Evolutionary conservation across 176 grass and related monocot species (phyloP).

Genomic region (Elaeis guineensis): DNA sequence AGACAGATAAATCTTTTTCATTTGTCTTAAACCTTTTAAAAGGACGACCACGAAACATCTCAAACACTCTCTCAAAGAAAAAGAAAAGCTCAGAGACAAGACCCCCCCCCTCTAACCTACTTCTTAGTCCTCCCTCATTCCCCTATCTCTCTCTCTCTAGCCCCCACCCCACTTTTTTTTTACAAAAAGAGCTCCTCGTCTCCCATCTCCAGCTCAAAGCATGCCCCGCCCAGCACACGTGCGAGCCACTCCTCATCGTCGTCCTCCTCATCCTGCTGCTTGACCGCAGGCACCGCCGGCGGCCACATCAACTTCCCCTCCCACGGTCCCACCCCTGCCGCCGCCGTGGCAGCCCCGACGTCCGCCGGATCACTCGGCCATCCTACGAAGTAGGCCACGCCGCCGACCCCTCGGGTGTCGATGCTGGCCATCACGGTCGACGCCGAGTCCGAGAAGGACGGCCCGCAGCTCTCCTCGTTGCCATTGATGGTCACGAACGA

Average conservation of each 20-base stretch:
- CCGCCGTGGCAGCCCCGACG: no score
- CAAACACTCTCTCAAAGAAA: no score
- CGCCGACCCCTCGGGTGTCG: constrained; percentile 38
- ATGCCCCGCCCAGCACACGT: constrained; percentile 20
- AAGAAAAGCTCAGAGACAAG: no score
- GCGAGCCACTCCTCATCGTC: constrained; percentile 48
- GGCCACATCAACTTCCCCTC: constrained; percentile 29
- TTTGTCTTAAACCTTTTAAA: no score
- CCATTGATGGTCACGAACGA: constrained; percentile 64
- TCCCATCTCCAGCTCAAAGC: not conserved
- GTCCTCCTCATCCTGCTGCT: not conserved
- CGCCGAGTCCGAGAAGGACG: constrained; percentile 69
- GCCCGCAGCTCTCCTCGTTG: constrained; percentile 87
- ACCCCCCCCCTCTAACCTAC: no score
- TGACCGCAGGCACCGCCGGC: not conserved
- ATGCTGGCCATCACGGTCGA: constrained; percentile 78
- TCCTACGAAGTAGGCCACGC: not conserved
- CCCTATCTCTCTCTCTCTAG: no score
- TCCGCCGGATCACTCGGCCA: not conserved
- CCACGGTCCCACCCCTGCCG: no score
- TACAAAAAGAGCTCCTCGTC: no score
- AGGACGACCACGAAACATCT: no score
- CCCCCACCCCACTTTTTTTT: no score
- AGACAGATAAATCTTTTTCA: no score
- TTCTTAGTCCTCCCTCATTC: no score